Percentiles rank a stretch among this genome's conserved stretches.
Evolutionary conservation across 2,329 filamentous ascomycete genomes (phyloP).

Genomic region (Aspergillus oerlinghausenensis): DNA sequence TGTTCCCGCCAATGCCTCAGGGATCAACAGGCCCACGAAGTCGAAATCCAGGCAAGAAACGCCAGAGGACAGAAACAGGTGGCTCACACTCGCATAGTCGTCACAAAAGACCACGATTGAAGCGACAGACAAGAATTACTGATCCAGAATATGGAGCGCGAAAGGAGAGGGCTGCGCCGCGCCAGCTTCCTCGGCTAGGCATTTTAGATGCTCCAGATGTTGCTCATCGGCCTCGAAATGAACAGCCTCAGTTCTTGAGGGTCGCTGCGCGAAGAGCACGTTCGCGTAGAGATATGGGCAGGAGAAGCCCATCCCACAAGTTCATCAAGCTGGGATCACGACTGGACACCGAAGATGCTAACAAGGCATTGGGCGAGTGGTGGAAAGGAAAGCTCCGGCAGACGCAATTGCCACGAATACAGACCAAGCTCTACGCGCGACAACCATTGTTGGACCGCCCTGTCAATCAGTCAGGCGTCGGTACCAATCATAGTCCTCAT

Average conservation of each 20-base stretch:
- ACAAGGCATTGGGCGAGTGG: constrained; percentile 48
- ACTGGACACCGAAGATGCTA: constrained; percentile 53
- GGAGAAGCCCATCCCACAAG: constrained; percentile 50
- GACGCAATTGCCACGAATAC: constrained; percentile 16
- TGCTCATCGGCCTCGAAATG: constrained; percentile 17
- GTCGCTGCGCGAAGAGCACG: constrained; percentile 52
- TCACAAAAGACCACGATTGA: constrained; percentile 21
- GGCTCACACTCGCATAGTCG: constrained; percentile 3
- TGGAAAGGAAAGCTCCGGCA: constrained; percentile 41
- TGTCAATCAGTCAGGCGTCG: constrained; percentile 11
- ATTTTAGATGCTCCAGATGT: constrained; percentile 49
- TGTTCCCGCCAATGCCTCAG: constrained; percentile 30
- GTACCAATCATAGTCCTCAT: neutral
- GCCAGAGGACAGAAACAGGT: constrained; percentile 3
- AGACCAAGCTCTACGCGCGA: constrained; percentile 16
- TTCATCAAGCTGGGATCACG: constrained; percentile 49
- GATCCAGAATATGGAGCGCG: constrained; percentile 25
- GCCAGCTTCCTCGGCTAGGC: constrained; percentile 34
- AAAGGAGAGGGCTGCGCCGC: constrained; percentile 19
- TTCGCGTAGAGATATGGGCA: constrained; percentile 44
- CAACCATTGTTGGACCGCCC: constrained; percentile 20
- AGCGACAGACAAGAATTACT: constrained; percentile 34
- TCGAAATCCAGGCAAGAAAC: constrained; percentile 19
- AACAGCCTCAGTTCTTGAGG: constrained; percentile 51
- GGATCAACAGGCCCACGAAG: constrained; percentile 9